Base-by-base conservation (phyloP, 108 stramenopile species). In the Pseudonitzschia multistriata region DNA sequence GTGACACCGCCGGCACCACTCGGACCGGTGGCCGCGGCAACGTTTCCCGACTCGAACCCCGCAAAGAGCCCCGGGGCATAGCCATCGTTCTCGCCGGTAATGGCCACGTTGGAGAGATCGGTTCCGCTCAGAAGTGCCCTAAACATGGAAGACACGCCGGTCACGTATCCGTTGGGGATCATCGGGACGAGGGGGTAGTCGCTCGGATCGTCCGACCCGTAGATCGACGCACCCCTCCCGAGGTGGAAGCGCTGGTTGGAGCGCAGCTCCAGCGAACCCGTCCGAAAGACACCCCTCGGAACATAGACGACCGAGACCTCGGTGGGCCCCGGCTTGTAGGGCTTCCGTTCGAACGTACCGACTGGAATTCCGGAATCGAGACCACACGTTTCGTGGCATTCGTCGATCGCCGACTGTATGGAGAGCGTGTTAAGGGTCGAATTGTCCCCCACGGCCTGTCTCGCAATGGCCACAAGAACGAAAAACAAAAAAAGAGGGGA, bases 111-210 rank as follows among this genome's bases (percentile, higher is more conserved):
- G 8, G 42, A 39, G 7, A 64, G 37, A 39, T 64, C 22, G 14
- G 35, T 39, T 47, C 63, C 63, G 19, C 40, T 25, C 19, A 64
- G 35, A 2, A 64, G 40, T 24, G 63, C 63, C 28, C 63, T 17
- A 3, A 3, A 64, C 63, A 64, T 64, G 28, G 40, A 19, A 3
- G 5, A 3, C 28, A 45, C 21, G 42, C 24, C 22, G 13, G 63
- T 64, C 25, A 21, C 37, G 40, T 64, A 64, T 10, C 63, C 63
- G 34, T 22, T 64, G n/a, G 63, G 63, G 25, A 64, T 22, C 63
- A 64, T 64, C 5, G 63, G 63, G 3, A 40, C 63, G 13, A 64
- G 8, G 3, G 63, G 63, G 29, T 64, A 64, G 19, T 59, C 57
- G 28, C 6, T 8, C 5, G 63, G 39, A 29, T 64, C 22, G 40